These are phyloP conservation scores for Termitomyces sp. DNA, from an alignment of 768 basidiomycete species.

Conservation along the genomic window DNA sequence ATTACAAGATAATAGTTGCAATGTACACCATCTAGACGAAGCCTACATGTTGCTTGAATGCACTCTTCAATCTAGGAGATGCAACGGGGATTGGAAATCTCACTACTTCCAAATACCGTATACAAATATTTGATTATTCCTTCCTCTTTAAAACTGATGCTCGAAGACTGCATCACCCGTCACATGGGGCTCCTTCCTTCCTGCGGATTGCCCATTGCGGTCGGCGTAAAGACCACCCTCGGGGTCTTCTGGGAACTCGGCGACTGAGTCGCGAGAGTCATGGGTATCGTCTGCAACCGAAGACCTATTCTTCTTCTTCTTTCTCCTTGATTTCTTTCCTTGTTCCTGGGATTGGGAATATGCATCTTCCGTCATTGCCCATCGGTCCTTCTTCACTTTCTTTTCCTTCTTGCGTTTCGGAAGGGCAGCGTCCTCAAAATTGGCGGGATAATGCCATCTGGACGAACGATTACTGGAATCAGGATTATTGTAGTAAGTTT, in stretches of 20 bases:
- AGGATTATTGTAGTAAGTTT: conserved; percentile 60
- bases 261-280: conserved; percentile 29
- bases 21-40: conserved; percentile 6
- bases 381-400: conserved; percentile 82
- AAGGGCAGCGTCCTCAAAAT: conserved; percentile 60
- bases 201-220: conserved; percentile 12
- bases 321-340: conserved; percentile 61
- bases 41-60: conserved; percentile 1
- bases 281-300: conserved; percentile 31
- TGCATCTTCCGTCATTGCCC: conserved; percentile 84
- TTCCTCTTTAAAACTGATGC: conserved; percentile 51
- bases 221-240: conserved; percentile 63
- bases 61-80: conserved; percentile 1
- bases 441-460: conserved; percentile 83
- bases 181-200: conserved; percentile 12
- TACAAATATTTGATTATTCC: background rate
- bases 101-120: conserved; percentile 2
- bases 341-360: conserved; percentile 49
- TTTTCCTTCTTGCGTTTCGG: conserved; percentile 52
- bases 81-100: conserved; percentile 2
- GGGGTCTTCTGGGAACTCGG: conserved; percentile 66
- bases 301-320: conserved; percentile 57
- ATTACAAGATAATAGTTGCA: conserved; percentile 1
- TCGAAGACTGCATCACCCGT: conserved; percentile 49
- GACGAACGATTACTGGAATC: conserved; percentile 38